Conservation (phyloP, 306 rosid species). For the Phaseolus lunatus region DNA sequence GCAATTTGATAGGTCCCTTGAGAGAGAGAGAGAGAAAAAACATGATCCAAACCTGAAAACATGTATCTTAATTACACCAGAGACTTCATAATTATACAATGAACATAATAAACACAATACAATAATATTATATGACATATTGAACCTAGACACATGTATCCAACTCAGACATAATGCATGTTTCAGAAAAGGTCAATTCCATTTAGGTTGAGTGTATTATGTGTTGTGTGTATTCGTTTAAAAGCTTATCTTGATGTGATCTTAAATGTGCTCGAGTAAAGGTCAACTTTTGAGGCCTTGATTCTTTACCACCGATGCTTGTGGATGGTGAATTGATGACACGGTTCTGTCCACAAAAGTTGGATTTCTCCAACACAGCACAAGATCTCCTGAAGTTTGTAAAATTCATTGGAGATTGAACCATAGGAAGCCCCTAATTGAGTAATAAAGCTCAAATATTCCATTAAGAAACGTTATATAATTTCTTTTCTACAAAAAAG, state of each 20-base stretch:
- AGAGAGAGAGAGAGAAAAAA: slow-evolving; percentile 12
- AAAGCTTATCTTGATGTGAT: slow-evolving; percentile 8
- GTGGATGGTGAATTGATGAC: slow-evolving; percentile 12
- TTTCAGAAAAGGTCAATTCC: slow-evolving; percentile 16
- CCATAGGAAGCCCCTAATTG: background rate
- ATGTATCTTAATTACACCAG: slow-evolving; percentile 1
- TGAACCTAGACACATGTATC: slow-evolving; percentile 13
- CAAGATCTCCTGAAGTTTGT: slow-evolving; percentile 1
- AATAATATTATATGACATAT: background rate
- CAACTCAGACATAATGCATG: background rate
- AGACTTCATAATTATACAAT: background rate
- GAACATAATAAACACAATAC: background rate
- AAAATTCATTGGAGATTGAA: no score
- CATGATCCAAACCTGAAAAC: background rate
- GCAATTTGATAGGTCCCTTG: background rate
- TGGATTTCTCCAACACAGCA: background rate
- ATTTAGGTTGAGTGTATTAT: background rate
- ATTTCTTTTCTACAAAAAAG: background rate
- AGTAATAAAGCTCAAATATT: background rate
- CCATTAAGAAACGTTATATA: background rate
- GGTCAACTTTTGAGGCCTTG: slow-evolving; percentile 12
- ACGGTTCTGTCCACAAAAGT: background rate
- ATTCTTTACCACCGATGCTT: slow-evolving; percentile 3
- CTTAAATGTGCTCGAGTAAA: background rate
- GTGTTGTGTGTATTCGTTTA: slow-evolving; percentile 3